Evolutionary conservation across 331 rosid genomes (phyloP), one percentile per base, ranked within the genome.

Genomic region (Stylosanthes scabra): DNA sequence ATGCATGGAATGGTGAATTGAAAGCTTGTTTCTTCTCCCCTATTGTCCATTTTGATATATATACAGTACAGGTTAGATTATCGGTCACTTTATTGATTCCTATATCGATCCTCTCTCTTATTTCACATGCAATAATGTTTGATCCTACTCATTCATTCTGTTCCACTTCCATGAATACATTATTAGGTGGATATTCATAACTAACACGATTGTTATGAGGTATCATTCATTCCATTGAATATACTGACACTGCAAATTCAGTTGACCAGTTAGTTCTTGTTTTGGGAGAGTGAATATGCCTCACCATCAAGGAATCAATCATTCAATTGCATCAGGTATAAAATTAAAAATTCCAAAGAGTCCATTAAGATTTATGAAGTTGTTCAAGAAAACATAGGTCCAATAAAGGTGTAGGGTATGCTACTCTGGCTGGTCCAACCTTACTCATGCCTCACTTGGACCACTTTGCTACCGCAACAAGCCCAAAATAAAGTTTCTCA

Each of bases 101-200:
- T 34, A 61, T 14, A 15, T 25, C 14, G n/a, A n/a, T n/a, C n/a
- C n/a, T n/a, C 37, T 12, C 28, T 61, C 44, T 29, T 6, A 59
- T 59, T 59, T 59, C 14, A 31, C 44, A 59, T n/a, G n/a, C 1
- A 20, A 20, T 34, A 34, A n/a, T 60, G 27, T 61, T n/a, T n/a
- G 27, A 13, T 37, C 66, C 31, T 61, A 34, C 28, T n/a, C n/a
- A n/a, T n/a, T 61, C 66, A 8, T 61, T 46, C 11, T 61, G 12
- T 61, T 39, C 65, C 65, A 34, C 5, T 59, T 59, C 65, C 25
- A 59, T 10, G 65, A 59, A 28, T 58, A 10, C 63, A 58, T 5
- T 41, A 59, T 34, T n/a, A n/a, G n/a, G 46, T 13, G 29, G 13
- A 25, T 13, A n/a, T n/a, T n/a, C 46, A 59, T 59, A 60, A 60